Percentiles rank a stretch among this genome's conserved stretches.
phyloP scores from a whole-genome alignment of 2,329 filamentous ascomycete genomes.

The Diaporthe sp. region DNA sequence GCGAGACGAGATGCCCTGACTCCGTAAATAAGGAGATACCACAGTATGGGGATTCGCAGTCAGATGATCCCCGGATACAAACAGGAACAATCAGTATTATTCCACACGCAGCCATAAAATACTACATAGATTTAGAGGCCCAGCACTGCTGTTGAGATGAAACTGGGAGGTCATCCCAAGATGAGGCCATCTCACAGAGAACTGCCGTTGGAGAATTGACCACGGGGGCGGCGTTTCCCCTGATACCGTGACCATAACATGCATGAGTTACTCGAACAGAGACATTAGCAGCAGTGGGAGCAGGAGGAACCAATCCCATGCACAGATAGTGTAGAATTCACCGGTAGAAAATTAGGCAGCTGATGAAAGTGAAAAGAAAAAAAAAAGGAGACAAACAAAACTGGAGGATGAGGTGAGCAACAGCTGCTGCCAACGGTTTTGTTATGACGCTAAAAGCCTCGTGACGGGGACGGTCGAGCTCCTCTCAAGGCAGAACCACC shows the following conservation, averaged over 20 bases:
- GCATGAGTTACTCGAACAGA: neutral
- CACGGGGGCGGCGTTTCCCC: slow-evolving; percentile 6
- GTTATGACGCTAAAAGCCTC: neutral
- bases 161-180: neutral
- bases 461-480: neutral
- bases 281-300: neutral
- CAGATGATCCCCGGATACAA: neutral
- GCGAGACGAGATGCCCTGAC: slow-evolving; percentile 29
- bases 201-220: slow-evolving; percentile 13
- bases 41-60: slow-evolving; percentile 8
- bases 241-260: neutral
- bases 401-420: neutral
- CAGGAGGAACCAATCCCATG: neutral
- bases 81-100: neutral
- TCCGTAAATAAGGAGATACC: slow-evolving; percentile 31
- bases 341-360: neutral
- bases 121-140: neutral
- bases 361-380: neutral
- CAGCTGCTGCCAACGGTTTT: neutral
- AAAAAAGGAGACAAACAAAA: neutral
- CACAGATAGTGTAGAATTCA: neutral
- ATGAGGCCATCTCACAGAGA: neutral
- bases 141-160: neutral
- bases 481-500: neutral
- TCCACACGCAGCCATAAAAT: neutral